phyloP scores from a whole-genome alignment of 2,329 filamentous ascomycete species.

The Alternaria gaisen region DNA sequence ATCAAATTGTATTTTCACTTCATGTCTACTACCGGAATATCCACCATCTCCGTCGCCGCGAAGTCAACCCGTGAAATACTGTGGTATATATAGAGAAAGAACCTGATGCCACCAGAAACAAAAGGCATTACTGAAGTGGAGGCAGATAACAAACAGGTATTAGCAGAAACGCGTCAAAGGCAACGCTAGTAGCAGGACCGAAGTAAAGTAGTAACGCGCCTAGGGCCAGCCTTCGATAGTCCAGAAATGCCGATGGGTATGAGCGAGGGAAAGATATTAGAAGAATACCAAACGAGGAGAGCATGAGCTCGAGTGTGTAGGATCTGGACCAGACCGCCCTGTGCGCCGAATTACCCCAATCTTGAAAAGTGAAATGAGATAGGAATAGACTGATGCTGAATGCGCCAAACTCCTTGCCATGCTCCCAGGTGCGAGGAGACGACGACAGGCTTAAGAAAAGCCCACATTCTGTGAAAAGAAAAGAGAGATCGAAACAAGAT shows the following conservation, averaged over 20 bases:
- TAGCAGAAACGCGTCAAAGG: constrained; percentile 34
- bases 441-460: constrained; percentile 26
- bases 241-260: constrained; percentile 49
- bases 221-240: constrained; percentile 52
- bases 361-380: constrained; percentile 28
- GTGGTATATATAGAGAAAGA: constrained; percentile 50
- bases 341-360: constrained; percentile 46
- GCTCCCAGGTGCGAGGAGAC: constrained; percentile 45
- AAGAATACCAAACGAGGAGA: constrained; percentile 42
- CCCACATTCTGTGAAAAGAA: constrained; percentile 44
- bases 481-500: constrained; percentile 32
- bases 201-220: constrained; percentile 39
- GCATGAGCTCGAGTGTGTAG: constrained; percentile 48
- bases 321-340: constrained; percentile 45
- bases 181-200: constrained; percentile 33
- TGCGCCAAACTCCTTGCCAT: constrained; percentile 46
- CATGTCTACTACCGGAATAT: constrained; percentile 30
- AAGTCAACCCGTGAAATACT: constrained; percentile 42
- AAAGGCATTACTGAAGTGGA: constrained; percentile 24
- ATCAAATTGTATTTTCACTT: constrained; percentile 25
- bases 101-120: constrained; percentile 26
- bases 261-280: constrained; percentile 50
- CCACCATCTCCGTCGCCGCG: constrained; percentile 26
- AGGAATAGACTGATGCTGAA: constrained; percentile 24
- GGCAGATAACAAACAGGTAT: constrained; percentile 35